Evolutionary conservation across 1,284 basidiomycete species (phyloP), one percentile per base, ranked within the genome.

Genomic region (Ganoderma lingzhi): DNA sequence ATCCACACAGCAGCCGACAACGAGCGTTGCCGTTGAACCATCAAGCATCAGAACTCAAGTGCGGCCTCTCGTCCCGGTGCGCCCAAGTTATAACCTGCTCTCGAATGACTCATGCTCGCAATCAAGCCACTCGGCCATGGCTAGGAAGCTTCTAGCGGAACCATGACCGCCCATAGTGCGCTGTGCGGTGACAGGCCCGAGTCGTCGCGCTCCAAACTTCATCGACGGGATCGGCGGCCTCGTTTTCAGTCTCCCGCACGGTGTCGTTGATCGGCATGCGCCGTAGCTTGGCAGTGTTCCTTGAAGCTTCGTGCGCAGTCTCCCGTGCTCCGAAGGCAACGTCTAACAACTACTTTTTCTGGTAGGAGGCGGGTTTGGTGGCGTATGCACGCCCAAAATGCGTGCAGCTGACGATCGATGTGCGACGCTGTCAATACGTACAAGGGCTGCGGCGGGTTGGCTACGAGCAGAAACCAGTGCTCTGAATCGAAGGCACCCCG

Each of bases 271-370:
- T 67, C 66, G 66, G 62, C 62, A 61, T 35, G 45, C 32, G 35
- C 59, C 59, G 37, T 41, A 41, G 51, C 45, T 63, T 60, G 37
- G 61, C 14, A 42, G 14, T 39, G 55, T 58, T 56, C 61, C 23
- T n/a, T 28, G 6, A 19, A 19, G 64, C 32, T 41, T 35, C 42
- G 44, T 19, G 35, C 45, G 9, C n/a, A 23, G n/a, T 23, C 32
- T 58, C 65, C 51, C 56, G 53, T 67, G 61, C 65, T 56, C 23
- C 59, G 65, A 67, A 58, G 65, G 39, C 61, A 53, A 62, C n/a
- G 65, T 60, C 53, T 62, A 67, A 62, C 44, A 37, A n/a, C 53
- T 32, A 55, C 45, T 23, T 23, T 6, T 48, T 45, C 15, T 45
- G 39, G 41, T 30, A 19, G 32, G n/a, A 35, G 41, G 51, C n/a